These are phyloP conservation scores for Leonotis leonurus DNA, from an alignment of 257 asterid species.

Conservation along the genomic window DNA sequence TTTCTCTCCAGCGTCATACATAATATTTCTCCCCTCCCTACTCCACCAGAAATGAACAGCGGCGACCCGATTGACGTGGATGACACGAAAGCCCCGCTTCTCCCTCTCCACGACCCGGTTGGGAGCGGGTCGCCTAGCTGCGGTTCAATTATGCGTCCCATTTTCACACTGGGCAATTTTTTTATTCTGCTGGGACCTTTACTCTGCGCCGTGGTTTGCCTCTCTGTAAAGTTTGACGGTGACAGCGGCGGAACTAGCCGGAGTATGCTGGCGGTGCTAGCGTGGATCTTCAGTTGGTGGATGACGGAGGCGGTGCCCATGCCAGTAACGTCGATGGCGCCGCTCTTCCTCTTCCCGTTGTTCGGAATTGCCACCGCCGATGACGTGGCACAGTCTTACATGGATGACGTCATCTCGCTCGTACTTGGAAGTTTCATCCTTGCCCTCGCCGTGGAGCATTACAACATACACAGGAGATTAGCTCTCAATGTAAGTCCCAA, in stretches of 20 bases:
- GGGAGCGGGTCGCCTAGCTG: conserved; percentile 25
- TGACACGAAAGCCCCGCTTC: conserved; percentile 58
- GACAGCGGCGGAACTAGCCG: conserved; percentile 27
- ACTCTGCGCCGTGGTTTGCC: conserved; percentile 44
- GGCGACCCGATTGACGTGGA: conserved; percentile 14
- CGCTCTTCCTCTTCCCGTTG: conserved; percentile 78
- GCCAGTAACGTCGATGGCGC: conserved; percentile 93
- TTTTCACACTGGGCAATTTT: conserved; percentile 44
- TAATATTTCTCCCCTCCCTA: background rate
- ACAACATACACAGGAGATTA: conserved; percentile 81
- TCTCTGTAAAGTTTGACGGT: conserved; percentile 33
- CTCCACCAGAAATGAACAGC: conserved; percentile 26
- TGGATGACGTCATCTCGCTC: conserved; percentile 84
- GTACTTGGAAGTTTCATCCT: conserved; percentile 88
- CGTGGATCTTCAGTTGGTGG: conserved; percentile 92
- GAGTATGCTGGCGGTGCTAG: conserved; percentile 78
- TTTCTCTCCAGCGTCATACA: background rate
- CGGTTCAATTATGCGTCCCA: conserved; percentile 22
- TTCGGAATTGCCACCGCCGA: conserved; percentile 80
- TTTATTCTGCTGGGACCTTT: conserved; percentile 65
- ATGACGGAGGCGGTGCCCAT: conserved; percentile 89
- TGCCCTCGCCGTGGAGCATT: conserved; percentile 94
- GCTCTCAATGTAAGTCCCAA: conserved; percentile 64
- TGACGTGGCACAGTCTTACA: conserved; percentile 69
- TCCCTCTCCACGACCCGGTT: conserved; percentile 42